A percentile compares a stretch with the other conserved stretches of the same genome.
Evolutionary conservation across 2,329 filamentous ascomycete genomes (phyloP).

Genomic region (Fusarium pseudonygamai): DNA sequence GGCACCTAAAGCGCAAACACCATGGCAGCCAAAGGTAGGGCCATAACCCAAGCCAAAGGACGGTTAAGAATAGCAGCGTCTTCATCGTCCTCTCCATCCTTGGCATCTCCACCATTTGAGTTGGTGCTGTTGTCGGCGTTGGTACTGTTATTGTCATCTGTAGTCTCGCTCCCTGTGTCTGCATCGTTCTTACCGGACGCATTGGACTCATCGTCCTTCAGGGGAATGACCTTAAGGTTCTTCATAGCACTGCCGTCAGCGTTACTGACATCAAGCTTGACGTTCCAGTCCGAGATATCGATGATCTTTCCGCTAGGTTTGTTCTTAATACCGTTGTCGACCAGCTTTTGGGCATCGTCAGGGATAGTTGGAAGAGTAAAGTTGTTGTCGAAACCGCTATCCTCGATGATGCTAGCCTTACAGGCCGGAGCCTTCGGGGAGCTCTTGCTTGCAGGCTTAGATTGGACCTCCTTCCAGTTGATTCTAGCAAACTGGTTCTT

Average conservation of each 20-base stretch:
- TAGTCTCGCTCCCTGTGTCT: conserved; percentile 46
- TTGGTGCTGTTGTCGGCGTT: conserved; percentile 29
- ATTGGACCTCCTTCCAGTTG: conserved; percentile 74
- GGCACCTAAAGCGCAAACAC: conserved; percentile 45
- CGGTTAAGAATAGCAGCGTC: conserved; percentile 43
- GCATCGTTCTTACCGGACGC: conserved; percentile 55
- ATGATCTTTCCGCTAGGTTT: conserved; percentile 75
- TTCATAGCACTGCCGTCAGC: conserved; percentile 53
- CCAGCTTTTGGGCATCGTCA: conserved; percentile 73
- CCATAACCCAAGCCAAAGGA: conserved; percentile 48
- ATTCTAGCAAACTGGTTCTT: conserved; percentile 79
- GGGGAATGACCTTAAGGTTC: conserved; percentile 58
- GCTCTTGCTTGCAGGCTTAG: conserved; percentile 65
- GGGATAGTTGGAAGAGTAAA: conserved; percentile 80
- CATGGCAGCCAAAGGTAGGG: conserved; percentile 48
- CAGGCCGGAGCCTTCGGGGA: conserved; percentile 69
- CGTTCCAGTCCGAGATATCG: conserved; percentile 69
- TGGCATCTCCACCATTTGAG: conserved; percentile 31
- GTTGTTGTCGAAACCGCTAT: conserved; percentile 75
- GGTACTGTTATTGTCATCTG: conserved; percentile 36
- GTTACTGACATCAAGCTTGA: conserved; percentile 57
- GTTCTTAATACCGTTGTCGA: conserved; percentile 77
- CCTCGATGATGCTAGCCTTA: conserved; percentile 70
- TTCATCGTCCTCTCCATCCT: conserved; percentile 44
- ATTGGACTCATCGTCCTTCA: conserved; percentile 58